Evolutionary conservation across 805 yeast genomes (phyloP), one percentile per base, ranked within the genome.

Genomic region (Lipomyces chichibuensis): DNA sequence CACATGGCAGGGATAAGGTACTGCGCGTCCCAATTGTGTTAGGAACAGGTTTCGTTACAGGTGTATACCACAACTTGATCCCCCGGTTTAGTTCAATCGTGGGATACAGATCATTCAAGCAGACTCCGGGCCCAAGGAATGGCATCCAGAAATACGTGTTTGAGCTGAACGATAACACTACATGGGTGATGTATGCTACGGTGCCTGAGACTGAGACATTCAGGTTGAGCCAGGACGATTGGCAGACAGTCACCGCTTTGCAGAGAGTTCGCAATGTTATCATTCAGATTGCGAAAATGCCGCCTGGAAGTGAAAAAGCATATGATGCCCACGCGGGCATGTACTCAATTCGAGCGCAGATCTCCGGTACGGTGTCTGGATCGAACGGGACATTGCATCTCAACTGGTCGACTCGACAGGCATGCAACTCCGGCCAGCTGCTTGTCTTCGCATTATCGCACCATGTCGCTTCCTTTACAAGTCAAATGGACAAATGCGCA

Each of bases 371-470:
- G 17, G 70, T 60, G 20, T 46, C 53, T n/a, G 64, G 57, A 14
- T 32, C 43, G 46, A 67, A 60, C 58, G 72, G 63, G 57, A 62
- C 63, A 51, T 27, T 60, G 32, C 59, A 53, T 52, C 66, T 67
- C 20, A 65, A 51, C 54, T 72, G 61, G 70, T 57, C 59, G 33
- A 67, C 64, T 17, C 54, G 59, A 52, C 71, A n/a, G 81, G 83
- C 3, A 74, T 77, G 85, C 3, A 80, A 78, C 51, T 79, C 80
- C 9, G 84, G 84, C 0, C 76, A 72, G 1, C 75, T 82, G 0
- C 76, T 88, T 33, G 75, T 89, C 51, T 89, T 84, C 75, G 91
- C 91, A 2, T 79, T 88, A 27, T 91, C 93, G 20, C 95, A 89
- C 76, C 91, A 88, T 70, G 81, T 81, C 43, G 77, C 76, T 1